These are phyloP conservation scores for Akanthomyces muscarius DNA, from an alignment of 2,329 filamentous ascomycete species.

Conservation along the genomic window DNA sequence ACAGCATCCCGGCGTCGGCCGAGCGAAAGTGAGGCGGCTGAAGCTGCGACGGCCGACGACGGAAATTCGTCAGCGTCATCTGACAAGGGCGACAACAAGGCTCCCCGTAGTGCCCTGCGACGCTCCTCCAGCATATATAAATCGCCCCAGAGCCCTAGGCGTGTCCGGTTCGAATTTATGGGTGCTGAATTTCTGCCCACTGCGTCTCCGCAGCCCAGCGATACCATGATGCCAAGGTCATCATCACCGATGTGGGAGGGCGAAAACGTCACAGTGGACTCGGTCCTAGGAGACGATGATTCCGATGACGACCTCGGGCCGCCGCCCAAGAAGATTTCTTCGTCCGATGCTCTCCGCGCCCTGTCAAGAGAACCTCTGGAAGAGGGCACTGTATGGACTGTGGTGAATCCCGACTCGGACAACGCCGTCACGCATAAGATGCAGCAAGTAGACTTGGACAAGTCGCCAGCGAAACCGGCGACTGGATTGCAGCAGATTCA, in stretches of 20 bases:
- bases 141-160: conserved; percentile 50
- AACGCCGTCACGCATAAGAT: conserved; percentile 22
- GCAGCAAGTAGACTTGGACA: conserved; percentile 17
- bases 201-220: conserved; percentile 45
- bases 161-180: conserved; percentile 59
- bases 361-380: conserved; percentile 50
- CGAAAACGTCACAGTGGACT: conserved; percentile 27
- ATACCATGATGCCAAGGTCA: conserved; percentile 29
- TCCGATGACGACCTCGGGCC: conserved; percentile 36
- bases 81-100: conserved; percentile 47
- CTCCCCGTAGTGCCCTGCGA: conserved; percentile 54
- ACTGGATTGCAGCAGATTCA: conserved; percentile 13
- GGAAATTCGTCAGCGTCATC: conserved; percentile 49
- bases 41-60: conserved; percentile 13
- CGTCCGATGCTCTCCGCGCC: conserved; percentile 50
- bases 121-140: conserved; percentile 51
- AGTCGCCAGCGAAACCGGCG: not conserved
- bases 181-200: conserved; percentile 59
- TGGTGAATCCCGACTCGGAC: conserved; percentile 38
- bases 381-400: conserved; percentile 47
- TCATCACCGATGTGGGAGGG: conserved; percentile 25
- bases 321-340: conserved; percentile 51
- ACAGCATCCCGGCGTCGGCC: conserved; percentile 6
- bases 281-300: conserved; percentile 33
- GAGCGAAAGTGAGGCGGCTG: conserved; percentile 4